Evolutionary conservation across 805 yeast genomes (phyloP).

Genomic region (Monosporozyma solicola): DNA sequence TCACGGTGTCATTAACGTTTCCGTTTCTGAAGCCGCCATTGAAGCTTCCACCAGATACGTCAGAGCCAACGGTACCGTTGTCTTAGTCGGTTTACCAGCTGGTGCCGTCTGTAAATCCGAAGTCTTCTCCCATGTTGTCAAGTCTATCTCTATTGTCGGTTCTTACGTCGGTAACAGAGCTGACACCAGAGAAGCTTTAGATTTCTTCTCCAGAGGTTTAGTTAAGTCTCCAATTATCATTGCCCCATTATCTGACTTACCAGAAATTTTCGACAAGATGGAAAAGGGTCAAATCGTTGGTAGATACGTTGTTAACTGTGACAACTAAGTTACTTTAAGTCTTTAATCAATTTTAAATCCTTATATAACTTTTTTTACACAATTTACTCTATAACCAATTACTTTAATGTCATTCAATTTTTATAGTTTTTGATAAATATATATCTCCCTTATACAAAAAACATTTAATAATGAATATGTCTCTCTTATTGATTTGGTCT

Average conservation of each 20-base stretch:
- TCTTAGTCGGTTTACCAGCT: slow-evolving; percentile 52
- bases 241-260: slow-evolving; percentile 65
- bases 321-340: slow-evolving; percentile 35
- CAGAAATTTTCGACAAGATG: slow-evolving; percentile 66
- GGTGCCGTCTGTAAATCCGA: slow-evolving; percentile 39
- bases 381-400: not conserved
- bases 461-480: slow-evolving; percentile 1
- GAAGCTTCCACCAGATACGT: slow-evolving; percentile 42
- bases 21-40: slow-evolving; percentile 47
- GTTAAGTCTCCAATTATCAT: slow-evolving; percentile 66
- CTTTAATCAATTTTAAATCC: slow-evolving; percentile 6
- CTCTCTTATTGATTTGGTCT: not conserved
- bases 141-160: slow-evolving; percentile 39
- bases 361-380: not conserved
- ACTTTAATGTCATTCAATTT: not conserved
- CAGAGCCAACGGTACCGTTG: slow-evolving; percentile 53
- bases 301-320: slow-evolving; percentile 76
- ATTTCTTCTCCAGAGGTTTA: slow-evolving; percentile 63
- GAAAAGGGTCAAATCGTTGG: slow-evolving; percentile 78
- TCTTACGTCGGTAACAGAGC: slow-evolving; percentile 47
- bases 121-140: slow-evolving; percentile 43
- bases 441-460: not conserved
- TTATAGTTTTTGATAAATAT: not conserved
- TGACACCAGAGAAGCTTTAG: slow-evolving; percentile 56
- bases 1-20: slow-evolving; percentile 62